Evolutionary conservation across 352 stramenopile genomes (phyloP).

Genomic region (Thalassiosira hispida): DNA sequence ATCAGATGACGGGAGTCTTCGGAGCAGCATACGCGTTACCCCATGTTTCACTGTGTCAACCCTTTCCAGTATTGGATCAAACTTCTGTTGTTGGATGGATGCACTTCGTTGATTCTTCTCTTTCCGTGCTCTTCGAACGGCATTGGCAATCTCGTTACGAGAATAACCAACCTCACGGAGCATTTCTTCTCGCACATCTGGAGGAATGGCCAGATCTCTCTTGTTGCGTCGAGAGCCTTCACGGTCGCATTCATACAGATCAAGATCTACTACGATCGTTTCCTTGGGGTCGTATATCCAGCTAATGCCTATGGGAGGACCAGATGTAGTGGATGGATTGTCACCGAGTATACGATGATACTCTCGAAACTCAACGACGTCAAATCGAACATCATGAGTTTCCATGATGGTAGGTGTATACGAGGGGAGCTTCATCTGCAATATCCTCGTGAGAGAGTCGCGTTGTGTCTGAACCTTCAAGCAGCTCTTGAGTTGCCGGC

Average conservation of each 20-base stretch:
- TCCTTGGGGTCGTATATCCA: constrained; percentile 53
- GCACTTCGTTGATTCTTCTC: not conserved
- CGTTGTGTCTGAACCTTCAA: constrained; percentile 2
- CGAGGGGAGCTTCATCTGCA: not conserved
- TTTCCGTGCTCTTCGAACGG: not conserved
- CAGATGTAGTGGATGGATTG: constrained; percentile 64
- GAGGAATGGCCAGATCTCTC: constrained; percentile 56
- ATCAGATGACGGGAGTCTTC: too few relatives aligned
- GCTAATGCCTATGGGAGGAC: constrained; percentile 61
- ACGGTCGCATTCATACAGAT: constrained; percentile 56
- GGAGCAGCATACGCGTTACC: not conserved
- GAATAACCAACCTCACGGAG: constrained; percentile 26
- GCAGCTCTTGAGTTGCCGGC: not conserved
- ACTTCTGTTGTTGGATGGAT: constrained; percentile 9
- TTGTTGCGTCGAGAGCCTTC: constrained; percentile 25
- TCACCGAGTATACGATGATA: constrained; percentile 58
- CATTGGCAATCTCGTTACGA: not conserved
- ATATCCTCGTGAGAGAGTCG: not conserved
- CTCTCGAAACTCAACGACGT: constrained; percentile 44
- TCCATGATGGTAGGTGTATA: too few relatives aligned
- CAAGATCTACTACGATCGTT: constrained; percentile 31
- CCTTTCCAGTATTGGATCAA: not conserved
- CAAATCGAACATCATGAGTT: constrained; percentile 29
- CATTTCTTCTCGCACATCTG: constrained; percentile 50
- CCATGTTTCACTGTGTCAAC: constrained; percentile 3